These are phyloP conservation scores for Perilla frutescens DNA, from an alignment of 257 asterid species.

Conservation along the genomic window DNA sequence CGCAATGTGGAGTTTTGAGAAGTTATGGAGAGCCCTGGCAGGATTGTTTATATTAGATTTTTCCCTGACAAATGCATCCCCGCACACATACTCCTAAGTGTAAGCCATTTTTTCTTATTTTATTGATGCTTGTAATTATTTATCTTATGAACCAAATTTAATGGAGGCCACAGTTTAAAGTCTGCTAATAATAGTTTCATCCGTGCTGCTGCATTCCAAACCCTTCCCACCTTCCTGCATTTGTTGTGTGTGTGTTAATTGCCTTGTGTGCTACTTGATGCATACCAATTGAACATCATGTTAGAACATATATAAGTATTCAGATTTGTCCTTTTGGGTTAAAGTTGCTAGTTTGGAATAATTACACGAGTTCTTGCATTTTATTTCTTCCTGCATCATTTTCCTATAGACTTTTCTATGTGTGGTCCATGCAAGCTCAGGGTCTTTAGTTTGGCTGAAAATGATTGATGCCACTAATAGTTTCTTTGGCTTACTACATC, in stretches of 20 bases:
- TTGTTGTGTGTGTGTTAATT: conserved; percentile 19
- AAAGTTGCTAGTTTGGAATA: not conserved
- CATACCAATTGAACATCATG: conserved; percentile 19
- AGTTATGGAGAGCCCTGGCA: conserved; percentile 51
- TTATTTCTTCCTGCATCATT: not conserved
- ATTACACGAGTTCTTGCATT: not conserved
- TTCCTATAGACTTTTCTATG: not conserved
- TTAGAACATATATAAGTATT: not conserved
- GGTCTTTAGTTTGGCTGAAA: not conserved
- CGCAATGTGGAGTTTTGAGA: conserved; percentile 39
- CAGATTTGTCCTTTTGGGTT: not conserved
- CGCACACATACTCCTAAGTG: conserved; percentile 51
- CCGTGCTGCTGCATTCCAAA: conserved; percentile 30
- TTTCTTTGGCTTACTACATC: not conserved
- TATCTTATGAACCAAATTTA: conserved; percentile 34
- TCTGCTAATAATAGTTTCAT: conserved; percentile 12
- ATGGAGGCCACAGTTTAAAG: conserved; percentile 35
- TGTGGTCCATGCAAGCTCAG: conserved; percentile 9
- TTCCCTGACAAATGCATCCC: conserved; percentile 58
- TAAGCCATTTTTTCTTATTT: conserved; percentile 54
- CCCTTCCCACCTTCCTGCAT: conserved; percentile 19
- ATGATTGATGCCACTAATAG: not conserved
- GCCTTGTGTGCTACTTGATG: conserved; percentile 13
- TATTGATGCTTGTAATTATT: conserved; percentile 45
- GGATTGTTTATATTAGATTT: conserved; percentile 52